These are phyloP conservation scores for Bathelium albidoporum DNA, from an alignment of 495 filamentous ascomycete species.

Conservation along the genomic window DNA sequence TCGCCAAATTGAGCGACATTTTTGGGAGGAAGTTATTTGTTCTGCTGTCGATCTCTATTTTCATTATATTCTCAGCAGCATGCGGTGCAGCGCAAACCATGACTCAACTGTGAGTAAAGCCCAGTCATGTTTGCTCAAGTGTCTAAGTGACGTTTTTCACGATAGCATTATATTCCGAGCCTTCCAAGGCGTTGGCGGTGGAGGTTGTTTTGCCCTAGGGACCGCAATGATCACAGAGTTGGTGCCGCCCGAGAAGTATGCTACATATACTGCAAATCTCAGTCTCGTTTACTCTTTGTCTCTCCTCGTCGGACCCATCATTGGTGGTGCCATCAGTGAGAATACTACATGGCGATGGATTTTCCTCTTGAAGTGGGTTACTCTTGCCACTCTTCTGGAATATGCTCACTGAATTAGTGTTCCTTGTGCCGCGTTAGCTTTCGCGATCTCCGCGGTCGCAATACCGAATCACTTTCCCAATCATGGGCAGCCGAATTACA, in stretches of 20 bases:
- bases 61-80: background rate
- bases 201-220: background rate
- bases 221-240: background rate
- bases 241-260: background rate
- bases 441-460: background rate
- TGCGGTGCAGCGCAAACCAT: background rate
- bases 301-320: conserved; percentile 20
- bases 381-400: too few species aligned
- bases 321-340: conserved; percentile 25
- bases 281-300: background rate
- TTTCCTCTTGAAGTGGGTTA: conserved; percentile 24
- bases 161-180: background rate
- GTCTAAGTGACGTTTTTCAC: background rate
- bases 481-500: too few species aligned
- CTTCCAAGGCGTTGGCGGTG: conserved; percentile 1
- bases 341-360: conserved; percentile 29
- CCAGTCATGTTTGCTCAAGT: background rate
- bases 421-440: background rate
- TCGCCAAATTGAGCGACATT: background rate
- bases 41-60: background rate
- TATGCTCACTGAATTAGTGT: background rate
- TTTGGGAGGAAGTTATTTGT: background rate
- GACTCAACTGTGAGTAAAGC: background rate
- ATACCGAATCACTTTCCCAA: background rate
- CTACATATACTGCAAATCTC: background rate